A percentile compares a stretch with the other conserved stretches of the same genome.
Evolutionary conservation across 768 basidiomycete species (phyloP).

Genomic region (Podaxis carcinomalis): DNA sequence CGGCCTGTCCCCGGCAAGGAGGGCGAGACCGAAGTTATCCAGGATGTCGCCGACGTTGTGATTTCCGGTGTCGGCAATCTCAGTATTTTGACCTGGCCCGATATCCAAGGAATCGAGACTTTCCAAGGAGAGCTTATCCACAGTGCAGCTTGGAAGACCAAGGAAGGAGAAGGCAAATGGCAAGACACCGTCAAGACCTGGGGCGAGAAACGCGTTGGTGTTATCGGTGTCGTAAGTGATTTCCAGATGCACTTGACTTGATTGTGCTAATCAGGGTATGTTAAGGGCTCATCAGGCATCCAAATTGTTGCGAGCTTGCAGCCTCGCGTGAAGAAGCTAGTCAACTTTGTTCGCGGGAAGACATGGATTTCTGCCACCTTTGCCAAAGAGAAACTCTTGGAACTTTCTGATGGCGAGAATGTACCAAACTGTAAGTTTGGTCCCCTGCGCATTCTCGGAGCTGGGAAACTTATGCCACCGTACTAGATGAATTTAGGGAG

Average conservation of each 20-base stretch:
- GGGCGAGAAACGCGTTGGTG: conserved; percentile 49
- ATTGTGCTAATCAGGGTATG: neutral
- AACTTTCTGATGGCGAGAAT: conserved; percentile 32
- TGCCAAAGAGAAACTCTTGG: conserved; percentile 32
- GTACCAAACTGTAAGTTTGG: conserved; percentile 38
- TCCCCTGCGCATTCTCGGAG: neutral
- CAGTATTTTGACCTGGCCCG: conserved; percentile 65
- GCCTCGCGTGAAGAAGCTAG: conserved; percentile 41
- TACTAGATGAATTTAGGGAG: conserved; percentile 45
- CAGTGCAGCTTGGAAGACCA: conserved; percentile 56
- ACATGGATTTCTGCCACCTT: conserved; percentile 54
- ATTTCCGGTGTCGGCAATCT: conserved; percentile 50
- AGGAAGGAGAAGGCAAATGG: conserved; percentile 32
- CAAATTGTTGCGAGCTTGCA: conserved; percentile 59
- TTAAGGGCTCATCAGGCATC: conserved; percentile 57
- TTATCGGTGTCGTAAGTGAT: conserved; percentile 55
- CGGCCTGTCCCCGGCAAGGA: conserved; percentile 18
- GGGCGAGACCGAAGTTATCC: conserved; percentile 33
- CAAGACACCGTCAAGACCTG: conserved; percentile 43
- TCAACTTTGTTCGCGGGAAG: conserved; percentile 55
- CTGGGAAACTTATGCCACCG: neutral
- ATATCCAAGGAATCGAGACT: conserved; percentile 50
- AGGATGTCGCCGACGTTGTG: conserved; percentile 53
- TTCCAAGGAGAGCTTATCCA: conserved; percentile 60
- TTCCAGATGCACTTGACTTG: neutral